phyloP scores from a whole-genome alignment of 768 basidiomycete species.

The Termitomyces sp. region DNA sequence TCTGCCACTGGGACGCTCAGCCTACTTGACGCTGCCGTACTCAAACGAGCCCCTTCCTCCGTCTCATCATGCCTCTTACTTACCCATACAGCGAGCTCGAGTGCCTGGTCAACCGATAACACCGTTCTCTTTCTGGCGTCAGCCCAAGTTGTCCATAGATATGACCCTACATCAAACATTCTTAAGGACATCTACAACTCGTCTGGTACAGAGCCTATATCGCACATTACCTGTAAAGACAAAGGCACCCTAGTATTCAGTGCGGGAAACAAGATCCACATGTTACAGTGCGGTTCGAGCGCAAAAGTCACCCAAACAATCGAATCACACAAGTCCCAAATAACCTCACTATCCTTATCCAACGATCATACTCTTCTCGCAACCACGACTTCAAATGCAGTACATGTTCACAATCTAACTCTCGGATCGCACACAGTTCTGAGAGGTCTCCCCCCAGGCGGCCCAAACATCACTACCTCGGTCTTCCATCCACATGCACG shows the following conservation, averaged over 20 bases:
- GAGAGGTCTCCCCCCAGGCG: slow-evolving; percentile 42
- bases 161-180: slow-evolving; percentile 42
- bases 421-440: slow-evolving; percentile 51
- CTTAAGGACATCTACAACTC: slow-evolving; percentile 40
- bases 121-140: slow-evolving; percentile 51
- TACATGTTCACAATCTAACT: slow-evolving; percentile 58
- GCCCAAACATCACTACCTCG: slow-evolving; percentile 41
- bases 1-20: slow-evolving; percentile 45
- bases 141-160: slow-evolving; percentile 44
- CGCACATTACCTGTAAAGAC: slow-evolving; percentile 30
- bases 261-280: slow-evolving; percentile 39
- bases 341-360: slow-evolving; percentile 56
- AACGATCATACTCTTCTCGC: slow-evolving; percentile 56
- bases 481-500: slow-evolving; percentile 61
- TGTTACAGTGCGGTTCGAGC: slow-evolving; percentile 43
- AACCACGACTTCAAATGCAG: slow-evolving; percentile 46
- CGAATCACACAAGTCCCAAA: slow-evolving; percentile 42
- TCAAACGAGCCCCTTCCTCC: slow-evolving; percentile 42
- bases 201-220: slow-evolving; percentile 23
- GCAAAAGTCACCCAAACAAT: slow-evolving; percentile 44
- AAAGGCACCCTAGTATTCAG: slow-evolving; percentile 45
- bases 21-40: slow-evolving; percentile 39
- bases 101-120: slow-evolving; percentile 58
- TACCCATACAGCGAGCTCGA: slow-evolving; percentile 30
- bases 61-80: slow-evolving; percentile 36